phyloP scores from a whole-genome alignment of 2,329 filamentous ascomycete genomes.

The Trichophaea hybrida region DNA sequence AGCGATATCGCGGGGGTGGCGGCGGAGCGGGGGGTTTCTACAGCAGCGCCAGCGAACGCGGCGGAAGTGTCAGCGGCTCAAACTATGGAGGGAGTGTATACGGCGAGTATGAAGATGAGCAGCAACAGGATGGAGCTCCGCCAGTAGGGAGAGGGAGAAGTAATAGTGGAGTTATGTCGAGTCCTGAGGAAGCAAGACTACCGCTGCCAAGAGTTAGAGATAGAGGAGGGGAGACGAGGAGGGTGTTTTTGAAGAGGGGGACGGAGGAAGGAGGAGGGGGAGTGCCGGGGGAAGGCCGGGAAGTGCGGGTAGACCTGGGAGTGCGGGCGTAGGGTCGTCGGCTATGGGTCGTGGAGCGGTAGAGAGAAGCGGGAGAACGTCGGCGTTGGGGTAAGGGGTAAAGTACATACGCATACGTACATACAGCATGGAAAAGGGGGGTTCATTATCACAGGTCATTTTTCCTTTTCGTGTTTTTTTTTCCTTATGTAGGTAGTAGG shows the following conservation, averaged over 20 bases:
- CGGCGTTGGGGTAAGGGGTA: not conserved
- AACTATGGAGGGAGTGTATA: not conserved
- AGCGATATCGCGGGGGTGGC: not conserved
- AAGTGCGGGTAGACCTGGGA: not conserved
- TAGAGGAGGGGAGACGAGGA: conserved; percentile 1
- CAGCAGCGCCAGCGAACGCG: not conserved
- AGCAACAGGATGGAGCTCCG: not conserved
- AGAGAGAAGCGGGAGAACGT: not conserved
- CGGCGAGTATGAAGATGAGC: not conserved
- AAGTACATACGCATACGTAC: too few relatives aligned
- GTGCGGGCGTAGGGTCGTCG: not conserved
- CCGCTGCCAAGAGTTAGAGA: not conserved
- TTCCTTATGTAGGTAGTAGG: not conserved
- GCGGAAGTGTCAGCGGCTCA: not conserved
- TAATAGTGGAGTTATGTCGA: not conserved
- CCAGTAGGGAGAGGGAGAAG: not conserved
- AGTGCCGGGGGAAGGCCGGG: not conserved
- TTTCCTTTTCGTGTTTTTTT: conserved; percentile 6
- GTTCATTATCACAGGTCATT: not conserved
- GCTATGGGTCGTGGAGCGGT: not conserved
- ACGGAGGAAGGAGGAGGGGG: not conserved
- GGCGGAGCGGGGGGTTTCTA: not conserved
- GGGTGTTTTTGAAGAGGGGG: conserved; percentile 5
- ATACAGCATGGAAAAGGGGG: too few relatives aligned
- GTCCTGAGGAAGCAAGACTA: not conserved